Evolutionary conservation across 2,329 filamentous ascomycete genomes (phyloP).

Genomic region (Emmonsia crescens): DNA sequence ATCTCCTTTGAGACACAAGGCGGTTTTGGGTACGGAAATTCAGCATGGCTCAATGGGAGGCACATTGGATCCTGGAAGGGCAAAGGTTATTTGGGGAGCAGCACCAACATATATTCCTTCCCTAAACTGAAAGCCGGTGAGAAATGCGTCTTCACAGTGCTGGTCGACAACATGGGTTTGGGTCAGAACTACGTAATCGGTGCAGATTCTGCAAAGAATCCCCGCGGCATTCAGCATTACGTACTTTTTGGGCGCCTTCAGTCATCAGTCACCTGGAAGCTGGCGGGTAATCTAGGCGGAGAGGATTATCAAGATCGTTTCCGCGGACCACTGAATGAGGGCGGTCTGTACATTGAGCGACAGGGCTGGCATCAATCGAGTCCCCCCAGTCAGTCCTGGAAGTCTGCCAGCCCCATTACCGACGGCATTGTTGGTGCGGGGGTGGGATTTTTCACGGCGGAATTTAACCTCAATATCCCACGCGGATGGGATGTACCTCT

Average conservation of each 20-base stretch:
- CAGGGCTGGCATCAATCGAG: slow-evolving; percentile 46
- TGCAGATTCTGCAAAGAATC: slow-evolving; percentile 47
- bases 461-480: slow-evolving; percentile 42
- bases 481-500: slow-evolving; percentile 46
- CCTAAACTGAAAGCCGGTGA: slow-evolving; percentile 42
- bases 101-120: slow-evolving; percentile 48
- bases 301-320: slow-evolving; percentile 43
- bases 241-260: slow-evolving; percentile 29
- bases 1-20: slow-evolving; percentile 17
- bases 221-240: slow-evolving; percentile 44
- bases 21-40: slow-evolving; percentile 19
- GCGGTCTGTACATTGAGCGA: slow-evolving; percentile 45
- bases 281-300: slow-evolving; percentile 49
- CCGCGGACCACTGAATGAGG: slow-evolving; percentile 49
- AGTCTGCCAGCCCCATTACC: slow-evolving; percentile 22
- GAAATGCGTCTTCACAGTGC: slow-evolving; percentile 53
- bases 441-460: slow-evolving; percentile 43
- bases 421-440: slow-evolving; percentile 36
- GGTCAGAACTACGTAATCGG: slow-evolving; percentile 56
- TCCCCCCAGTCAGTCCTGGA: slow-evolving; percentile 30
- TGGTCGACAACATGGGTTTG: slow-evolving; percentile 64
- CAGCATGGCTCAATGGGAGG: slow-evolving; percentile 19
- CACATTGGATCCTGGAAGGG: slow-evolving; percentile 21
- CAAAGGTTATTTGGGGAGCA: slow-evolving; percentile 6
- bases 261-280: slow-evolving; percentile 39